Conservation (phyloP, 2,329 filamentous ascomycete species). For the Fusarium nisikadoi region DNA sequence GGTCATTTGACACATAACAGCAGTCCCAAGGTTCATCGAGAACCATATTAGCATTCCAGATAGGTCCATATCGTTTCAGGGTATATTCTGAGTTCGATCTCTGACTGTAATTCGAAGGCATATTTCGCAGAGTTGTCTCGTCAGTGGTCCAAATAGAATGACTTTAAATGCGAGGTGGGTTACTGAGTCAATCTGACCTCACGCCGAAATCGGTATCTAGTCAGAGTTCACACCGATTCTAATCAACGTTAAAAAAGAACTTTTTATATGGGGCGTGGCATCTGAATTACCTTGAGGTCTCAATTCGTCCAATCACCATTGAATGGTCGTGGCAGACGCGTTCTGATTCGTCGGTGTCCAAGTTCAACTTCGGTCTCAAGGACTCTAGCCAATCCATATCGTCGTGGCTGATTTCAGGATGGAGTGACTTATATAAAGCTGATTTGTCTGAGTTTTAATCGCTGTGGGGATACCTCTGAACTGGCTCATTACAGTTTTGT, state of each 20-base stretch:
- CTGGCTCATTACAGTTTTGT: rapidly evolving
- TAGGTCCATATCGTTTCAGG: not conserved
- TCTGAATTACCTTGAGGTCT: rapidly evolving
- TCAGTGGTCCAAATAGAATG: not conserved
- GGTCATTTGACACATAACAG: not conserved
- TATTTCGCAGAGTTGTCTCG: not conserved
- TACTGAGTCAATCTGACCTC: not conserved
- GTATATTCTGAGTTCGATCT: rapidly evolving
- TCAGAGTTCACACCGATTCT: not conserved
- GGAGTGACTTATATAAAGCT: too few relatives aligned
- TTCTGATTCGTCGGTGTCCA: not conserved
- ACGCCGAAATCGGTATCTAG: too few relatives aligned
- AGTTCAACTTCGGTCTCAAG: rapidly evolving
- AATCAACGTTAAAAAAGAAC: too few relatives aligned
- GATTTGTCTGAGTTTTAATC: not conserved
- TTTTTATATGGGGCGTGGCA: too few relatives aligned
- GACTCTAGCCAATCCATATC: not conserved
- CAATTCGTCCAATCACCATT: not conserved
- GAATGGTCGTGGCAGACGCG: rapidly evolving
- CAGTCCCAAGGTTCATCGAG: too few relatives aligned
- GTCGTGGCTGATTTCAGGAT: not conserved
- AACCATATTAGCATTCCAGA: rapidly evolving
- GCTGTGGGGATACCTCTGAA: not conserved
- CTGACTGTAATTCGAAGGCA: not conserved
- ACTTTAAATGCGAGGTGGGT: rapidly evolving